Evolutionary conservation across 2,329 filamentous ascomycete genomes (phyloP).

Genomic region (Alternaria triticimaculans): DNA sequence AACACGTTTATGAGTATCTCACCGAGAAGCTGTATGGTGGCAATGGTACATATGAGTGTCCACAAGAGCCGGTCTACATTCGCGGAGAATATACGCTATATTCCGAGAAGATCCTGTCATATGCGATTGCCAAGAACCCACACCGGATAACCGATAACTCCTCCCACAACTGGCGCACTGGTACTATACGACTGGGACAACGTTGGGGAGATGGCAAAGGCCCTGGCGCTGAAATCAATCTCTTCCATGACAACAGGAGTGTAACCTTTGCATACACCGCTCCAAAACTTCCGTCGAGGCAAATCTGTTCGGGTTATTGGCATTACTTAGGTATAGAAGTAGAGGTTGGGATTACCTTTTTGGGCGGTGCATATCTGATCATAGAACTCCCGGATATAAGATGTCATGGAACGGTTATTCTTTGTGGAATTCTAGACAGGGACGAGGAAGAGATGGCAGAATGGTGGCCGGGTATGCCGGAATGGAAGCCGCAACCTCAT

Average conservation of each 20-base stretch:
- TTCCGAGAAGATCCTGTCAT: neutral
- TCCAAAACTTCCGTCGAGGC: neutral
- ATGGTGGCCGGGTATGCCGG: neutral
- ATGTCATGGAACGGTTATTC: rapidly evolving
- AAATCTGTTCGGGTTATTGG: too few relatives aligned
- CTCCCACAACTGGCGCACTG: neutral
- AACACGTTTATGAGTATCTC: too few relatives aligned
- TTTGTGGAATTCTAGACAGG: neutral
- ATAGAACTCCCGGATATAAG: neutral
- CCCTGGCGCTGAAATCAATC: neutral
- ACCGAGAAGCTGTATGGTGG: too few relatives aligned
- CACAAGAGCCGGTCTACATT: neutral
- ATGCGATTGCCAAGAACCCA: too few relatives aligned
- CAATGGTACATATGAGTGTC: too few relatives aligned
- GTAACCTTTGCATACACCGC: neutral
- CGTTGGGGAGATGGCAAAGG: neutral
- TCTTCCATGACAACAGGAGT: too few relatives aligned
- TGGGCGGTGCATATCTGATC: neutral
- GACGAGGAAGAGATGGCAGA: neutral
- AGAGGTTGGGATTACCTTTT: neutral
- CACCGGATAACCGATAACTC: too few relatives aligned
- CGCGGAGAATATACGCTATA: neutral
- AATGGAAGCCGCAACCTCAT: neutral
- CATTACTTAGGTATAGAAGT: too few relatives aligned
- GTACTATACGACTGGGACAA: neutral